These are phyloP conservation scores for Eucalyptus curtisii DNA, from an alignment of 345 rosid species.

Conservation along the genomic window DNA sequence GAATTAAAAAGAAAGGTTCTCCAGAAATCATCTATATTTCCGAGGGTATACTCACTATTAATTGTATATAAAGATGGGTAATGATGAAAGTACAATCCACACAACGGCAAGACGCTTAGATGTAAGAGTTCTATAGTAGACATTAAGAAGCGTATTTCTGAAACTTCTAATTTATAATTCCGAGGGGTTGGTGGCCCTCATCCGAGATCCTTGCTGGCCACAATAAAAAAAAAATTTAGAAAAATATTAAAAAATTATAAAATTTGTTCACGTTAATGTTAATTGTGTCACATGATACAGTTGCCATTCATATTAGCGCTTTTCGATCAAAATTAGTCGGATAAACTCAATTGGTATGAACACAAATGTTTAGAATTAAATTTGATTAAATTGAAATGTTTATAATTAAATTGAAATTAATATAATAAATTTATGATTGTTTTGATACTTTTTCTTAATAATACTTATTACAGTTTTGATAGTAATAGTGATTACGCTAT, in stretches of 20 bases:
- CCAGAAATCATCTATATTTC: neutral
- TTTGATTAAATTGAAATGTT: too few relatives aligned
- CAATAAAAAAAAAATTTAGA: too few relatives aligned
- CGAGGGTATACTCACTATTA: neutral
- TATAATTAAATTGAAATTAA: too few relatives aligned
- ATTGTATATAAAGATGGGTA: neutral
- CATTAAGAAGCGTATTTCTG: neutral
- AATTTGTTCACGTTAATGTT: accelerated
- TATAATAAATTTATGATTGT: too few relatives aligned
- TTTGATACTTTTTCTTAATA: too few relatives aligned
- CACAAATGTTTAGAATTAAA: too few relatives aligned
- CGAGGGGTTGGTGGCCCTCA: neutral
- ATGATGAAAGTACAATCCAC: neutral
- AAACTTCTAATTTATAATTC: neutral
- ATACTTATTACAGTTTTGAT: neutral
- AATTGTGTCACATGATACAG: accelerated
- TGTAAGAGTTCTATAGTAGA: neutral
- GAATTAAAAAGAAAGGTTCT: neutral
- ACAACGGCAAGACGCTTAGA: neutral
- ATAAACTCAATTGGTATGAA: too few relatives aligned
- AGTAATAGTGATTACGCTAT: neutral
- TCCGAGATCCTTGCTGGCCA: accelerated
- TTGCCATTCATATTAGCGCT: accelerated
- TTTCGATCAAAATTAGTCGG: accelerated
- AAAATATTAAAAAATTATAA: too few relatives aligned